phyloP scores from a whole-genome alignment of 2,329 filamentous ascomycete genomes.

The Nemania sp. region DNA sequence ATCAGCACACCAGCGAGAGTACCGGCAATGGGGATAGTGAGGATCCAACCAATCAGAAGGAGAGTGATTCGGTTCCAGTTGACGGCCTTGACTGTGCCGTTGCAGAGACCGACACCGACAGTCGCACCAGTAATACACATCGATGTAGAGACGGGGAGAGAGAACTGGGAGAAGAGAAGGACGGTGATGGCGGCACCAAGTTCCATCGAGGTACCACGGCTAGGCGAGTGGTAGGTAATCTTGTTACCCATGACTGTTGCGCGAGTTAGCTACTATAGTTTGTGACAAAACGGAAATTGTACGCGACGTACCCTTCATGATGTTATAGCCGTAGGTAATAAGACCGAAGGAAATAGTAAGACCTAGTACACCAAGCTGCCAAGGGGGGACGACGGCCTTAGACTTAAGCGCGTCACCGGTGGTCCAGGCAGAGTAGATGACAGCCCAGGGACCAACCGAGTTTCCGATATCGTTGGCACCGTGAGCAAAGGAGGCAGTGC shows the following conservation, averaged over 20 bases:
- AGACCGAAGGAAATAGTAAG: constrained; percentile 68
- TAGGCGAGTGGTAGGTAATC: constrained; percentile 43
- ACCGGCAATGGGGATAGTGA: constrained; percentile 66
- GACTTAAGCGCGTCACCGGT: constrained; percentile 63
- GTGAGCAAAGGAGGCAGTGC: constrained; percentile 75
- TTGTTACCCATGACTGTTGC: constrained; percentile 67
- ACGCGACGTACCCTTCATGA: constrained; percentile 69
- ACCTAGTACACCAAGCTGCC: constrained; percentile 75
- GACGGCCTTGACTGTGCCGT: constrained; percentile 71
- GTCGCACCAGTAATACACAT: constrained; percentile 83
- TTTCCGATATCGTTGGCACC: constrained; percentile 79
- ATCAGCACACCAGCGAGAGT: constrained; percentile 58
- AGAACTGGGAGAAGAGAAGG: constrained; percentile 75
- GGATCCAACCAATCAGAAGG: constrained; percentile 68
- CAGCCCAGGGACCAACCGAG: constrained; percentile 71
- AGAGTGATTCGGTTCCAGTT: constrained; percentile 76
- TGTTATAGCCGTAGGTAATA: constrained; percentile 79
- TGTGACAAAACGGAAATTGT: background rate
- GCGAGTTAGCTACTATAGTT: constrained; percentile 27
- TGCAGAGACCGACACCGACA: constrained; percentile 78
- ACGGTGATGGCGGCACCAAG: constrained; percentile 79
- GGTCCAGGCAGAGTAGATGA: constrained; percentile 69
- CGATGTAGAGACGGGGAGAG: constrained; percentile 75
- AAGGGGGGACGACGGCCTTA: constrained; percentile 71
- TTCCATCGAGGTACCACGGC: constrained; percentile 69